A percentile compares a stretch with the other conserved stretches of the same genome.
phyloP scores from a whole-genome alignment of 495 filamentous ascomycete species.

The Eremomyces bilateralis region DNA sequence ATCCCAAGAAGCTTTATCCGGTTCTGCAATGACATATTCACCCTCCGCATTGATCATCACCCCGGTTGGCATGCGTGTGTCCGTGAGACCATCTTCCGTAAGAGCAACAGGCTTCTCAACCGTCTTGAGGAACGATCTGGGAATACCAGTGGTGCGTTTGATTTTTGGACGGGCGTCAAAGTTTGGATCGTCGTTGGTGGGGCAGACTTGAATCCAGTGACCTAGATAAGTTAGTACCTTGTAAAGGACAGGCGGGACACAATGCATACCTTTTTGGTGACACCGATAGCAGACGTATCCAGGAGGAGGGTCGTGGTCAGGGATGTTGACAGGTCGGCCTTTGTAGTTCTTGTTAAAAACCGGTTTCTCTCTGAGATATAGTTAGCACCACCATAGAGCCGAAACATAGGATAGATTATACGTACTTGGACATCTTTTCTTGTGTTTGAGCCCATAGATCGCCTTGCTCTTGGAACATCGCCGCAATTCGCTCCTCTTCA shows the following conservation, averaged over 20 bases:
- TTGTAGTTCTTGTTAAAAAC: conserved; percentile 32
- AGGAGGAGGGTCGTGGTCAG: conserved; percentile 72
- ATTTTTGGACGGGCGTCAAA: conserved; percentile 79
- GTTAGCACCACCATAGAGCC: no score
- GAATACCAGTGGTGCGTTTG: conserved; percentile 90
- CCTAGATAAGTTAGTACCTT: conserved; percentile 22
- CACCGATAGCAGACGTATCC: conserved; percentile 97
- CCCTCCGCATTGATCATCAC: conserved; percentile 96
- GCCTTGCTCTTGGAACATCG: conserved; percentile 65
- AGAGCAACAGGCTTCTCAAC: conserved; percentile 72
- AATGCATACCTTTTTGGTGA: conserved; percentile 54
- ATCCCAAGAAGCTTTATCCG: conserved; percentile 90
- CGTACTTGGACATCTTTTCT: conserved; percentile 76
- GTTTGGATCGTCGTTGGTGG: conserved; percentile 90
- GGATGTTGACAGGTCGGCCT: conserved; percentile 49
- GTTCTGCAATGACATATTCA: conserved; percentile 84
- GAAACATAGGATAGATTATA: no score
- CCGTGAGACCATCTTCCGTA: conserved; percentile 42
- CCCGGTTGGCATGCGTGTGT: conserved; percentile 53
- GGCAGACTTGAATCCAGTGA: conserved; percentile 94
- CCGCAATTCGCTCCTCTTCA: conserved; percentile 77
- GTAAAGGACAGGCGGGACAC: background rate
- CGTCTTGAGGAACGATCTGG: conserved; percentile 75
- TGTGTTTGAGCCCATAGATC: conserved; percentile 77
- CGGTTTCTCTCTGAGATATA: conserved; percentile 43